Conservation (phyloP, 225 moss, liverwort and hornwort genomes). For the Antitrichia curtipendula region DNA sequence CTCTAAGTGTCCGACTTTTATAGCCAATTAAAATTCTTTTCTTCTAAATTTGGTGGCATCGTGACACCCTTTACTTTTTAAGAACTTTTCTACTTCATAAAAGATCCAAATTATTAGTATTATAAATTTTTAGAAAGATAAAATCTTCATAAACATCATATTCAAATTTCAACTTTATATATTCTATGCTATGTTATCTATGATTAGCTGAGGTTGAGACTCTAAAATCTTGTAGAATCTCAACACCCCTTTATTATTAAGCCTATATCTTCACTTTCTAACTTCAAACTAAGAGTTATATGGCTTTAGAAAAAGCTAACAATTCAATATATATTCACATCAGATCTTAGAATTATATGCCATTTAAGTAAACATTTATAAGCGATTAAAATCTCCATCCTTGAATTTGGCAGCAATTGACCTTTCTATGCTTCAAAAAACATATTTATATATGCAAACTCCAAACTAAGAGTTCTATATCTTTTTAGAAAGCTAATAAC, state of each 20-base stretch:
- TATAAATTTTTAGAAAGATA: not conserved
- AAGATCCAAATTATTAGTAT: not conserved
- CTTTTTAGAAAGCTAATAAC: not conserved
- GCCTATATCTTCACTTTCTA: too few species aligned
- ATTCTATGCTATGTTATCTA: too few species aligned
- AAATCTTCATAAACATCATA: too few species aligned
- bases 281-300: too few species aligned
- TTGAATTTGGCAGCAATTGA: not conserved
- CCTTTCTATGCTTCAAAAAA: not conserved
- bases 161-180: not conserved
- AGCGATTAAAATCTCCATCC: not conserved
- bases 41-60: not conserved
- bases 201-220: too few species aligned
- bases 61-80: not conserved
- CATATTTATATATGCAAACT: accelerated
- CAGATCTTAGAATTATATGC: not conserved
- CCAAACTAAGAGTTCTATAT: not conserved
- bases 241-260: too few species aligned
- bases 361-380: not conserved
- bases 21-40: not conserved
- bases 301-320: too few species aligned
- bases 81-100: not conserved
- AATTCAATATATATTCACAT: too few species aligned
- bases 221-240: accelerated
- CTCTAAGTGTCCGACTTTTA: not conserved